Percentiles rank a stretch among this genome's conserved stretches.
phyloP scores from a whole-genome alignment of 2,329 filamentous ascomycete species.

The Aaosphaeria arxii region DNA sequence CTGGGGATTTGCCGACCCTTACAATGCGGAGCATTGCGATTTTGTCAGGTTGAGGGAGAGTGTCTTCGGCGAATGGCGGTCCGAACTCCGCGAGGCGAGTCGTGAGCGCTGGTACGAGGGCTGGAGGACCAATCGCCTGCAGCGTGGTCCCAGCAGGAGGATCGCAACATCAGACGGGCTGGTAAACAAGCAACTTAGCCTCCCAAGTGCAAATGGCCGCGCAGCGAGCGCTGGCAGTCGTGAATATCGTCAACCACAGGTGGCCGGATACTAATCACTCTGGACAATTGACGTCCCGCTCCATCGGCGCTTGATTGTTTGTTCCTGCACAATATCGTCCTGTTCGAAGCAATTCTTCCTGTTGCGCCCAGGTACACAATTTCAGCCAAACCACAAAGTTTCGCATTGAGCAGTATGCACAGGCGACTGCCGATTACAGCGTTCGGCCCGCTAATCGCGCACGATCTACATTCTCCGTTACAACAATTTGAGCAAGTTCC shows the following conservation, averaged over 20 bases:
- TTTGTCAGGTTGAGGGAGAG: slow-evolving; percentile 86
- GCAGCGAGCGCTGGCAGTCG: slow-evolving; percentile 28
- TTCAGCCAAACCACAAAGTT: too few relatives aligned
- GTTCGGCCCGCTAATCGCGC: too few relatives aligned
- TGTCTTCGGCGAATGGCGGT: slow-evolving; percentile 91
- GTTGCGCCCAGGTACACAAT: too few relatives aligned
- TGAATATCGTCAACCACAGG: slow-evolving; percentile 24
- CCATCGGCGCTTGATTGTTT: not conserved
- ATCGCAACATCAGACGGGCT: slow-evolving; percentile 29
- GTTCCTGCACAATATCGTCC: too few relatives aligned
- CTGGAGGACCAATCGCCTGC: slow-evolving; percentile 69
- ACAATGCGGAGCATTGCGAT: slow-evolving; percentile 88
- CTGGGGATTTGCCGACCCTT: slow-evolving; percentile 95
- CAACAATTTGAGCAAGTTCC: too few relatives aligned
- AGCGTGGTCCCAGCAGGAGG: slow-evolving; percentile 20
- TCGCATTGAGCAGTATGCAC: too few relatives aligned
- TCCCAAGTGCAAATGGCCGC: slow-evolving; percentile 28
- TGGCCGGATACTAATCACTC: slow-evolving; percentile 14
- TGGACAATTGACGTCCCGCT: slow-evolving; percentile 3
- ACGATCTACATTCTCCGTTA: too few relatives aligned
- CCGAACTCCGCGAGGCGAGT: slow-evolving; percentile 84
- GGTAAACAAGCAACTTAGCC: slow-evolving; percentile 18
- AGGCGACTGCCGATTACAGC: too few relatives aligned
- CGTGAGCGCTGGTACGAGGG: slow-evolving; percentile 93
- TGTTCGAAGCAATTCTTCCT: too few relatives aligned